Percentiles rank a stretch among this genome's conserved stretches.
Evolutionary conservation across 225 moss, liverwort and hornwort genomes (phyloP).

Genomic region (Thuidium tamariscinum): DNA sequence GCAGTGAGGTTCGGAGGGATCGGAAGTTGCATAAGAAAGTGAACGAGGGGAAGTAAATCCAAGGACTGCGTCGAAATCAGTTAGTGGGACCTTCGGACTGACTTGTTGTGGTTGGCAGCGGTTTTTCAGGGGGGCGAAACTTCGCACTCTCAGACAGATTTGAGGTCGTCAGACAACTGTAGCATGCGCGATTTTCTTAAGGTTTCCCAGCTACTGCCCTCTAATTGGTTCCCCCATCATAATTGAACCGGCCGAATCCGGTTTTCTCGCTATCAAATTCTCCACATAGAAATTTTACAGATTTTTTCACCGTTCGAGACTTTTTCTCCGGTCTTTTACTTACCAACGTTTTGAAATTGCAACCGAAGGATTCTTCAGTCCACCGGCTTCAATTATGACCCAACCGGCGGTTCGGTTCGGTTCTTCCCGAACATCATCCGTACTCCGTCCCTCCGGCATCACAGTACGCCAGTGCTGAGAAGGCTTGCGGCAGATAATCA

Average conservation of each 20-base stretch:
- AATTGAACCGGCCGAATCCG: not conserved
- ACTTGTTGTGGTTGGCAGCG: not conserved
- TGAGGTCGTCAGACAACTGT: not conserved
- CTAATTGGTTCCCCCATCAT: not conserved
- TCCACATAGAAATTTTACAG: not conserved
- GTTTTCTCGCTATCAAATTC: not conserved
- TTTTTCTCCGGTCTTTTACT: too few relatives aligned
- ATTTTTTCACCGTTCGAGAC: too few relatives aligned
- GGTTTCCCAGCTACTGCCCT: not conserved
- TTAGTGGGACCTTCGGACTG: not conserved
- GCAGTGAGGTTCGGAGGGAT: not conserved
- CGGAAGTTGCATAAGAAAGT: not conserved
- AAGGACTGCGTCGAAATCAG: not conserved
- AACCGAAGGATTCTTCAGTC: not conserved
- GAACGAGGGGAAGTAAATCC: not conserved
- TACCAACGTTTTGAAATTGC: too few relatives aligned
- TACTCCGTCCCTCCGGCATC: not conserved
- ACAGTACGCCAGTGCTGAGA: not conserved
- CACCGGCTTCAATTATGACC: not conserved
- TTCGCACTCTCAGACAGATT: not conserved
- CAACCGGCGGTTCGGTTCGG: not conserved
- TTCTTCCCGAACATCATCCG: not conserved
- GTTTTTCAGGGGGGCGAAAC: not conserved
- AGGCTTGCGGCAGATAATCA: not conserved
- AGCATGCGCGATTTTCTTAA: not conserved